Evolutionary conservation across 1,284 basidiomycete species (phyloP).

Genomic region (Microbotryum violaceum): DNA sequence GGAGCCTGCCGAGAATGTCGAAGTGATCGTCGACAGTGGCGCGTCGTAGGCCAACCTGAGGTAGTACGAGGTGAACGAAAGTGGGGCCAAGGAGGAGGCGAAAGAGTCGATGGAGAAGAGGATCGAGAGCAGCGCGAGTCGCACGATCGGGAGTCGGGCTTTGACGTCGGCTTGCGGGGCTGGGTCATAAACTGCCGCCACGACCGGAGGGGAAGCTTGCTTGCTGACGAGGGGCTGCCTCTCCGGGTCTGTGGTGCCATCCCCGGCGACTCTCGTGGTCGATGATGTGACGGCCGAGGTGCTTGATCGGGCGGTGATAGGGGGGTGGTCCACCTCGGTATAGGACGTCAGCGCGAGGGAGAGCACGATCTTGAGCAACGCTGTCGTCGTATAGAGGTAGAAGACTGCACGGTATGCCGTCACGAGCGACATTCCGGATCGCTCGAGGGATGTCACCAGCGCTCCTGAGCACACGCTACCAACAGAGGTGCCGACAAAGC

Average conservation of each 20-base stretch:
- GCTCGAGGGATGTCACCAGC: conserved; percentile 8
- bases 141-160: conserved; percentile 3
- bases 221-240: conserved; percentile 16
- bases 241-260: conserved; percentile 3
- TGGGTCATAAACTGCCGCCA: background rate
- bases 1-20: conserved; percentile 15
- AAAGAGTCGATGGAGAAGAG: conserved; percentile 29
- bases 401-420: conserved; percentile 16
- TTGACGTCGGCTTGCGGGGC: conserved; percentile 1
- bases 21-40: conserved; percentile 14
- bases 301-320: background rate
- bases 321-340: conserved; percentile 19
- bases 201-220: background rate
- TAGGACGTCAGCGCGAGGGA: conserved; percentile 14
- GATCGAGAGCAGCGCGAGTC: conserved; percentile 20
- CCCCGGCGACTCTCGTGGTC: background rate
- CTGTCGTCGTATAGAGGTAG: conserved; percentile 11
- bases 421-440: background rate
- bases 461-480: conserved; percentile 12
- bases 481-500: conserved; percentile 15
- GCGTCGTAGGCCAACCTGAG: conserved; percentile 10
- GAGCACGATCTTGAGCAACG: conserved; percentile 9
- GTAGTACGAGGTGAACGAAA: conserved; percentile 28
- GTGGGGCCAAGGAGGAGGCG: conserved; percentile 18
- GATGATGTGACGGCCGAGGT: too few relatives aligned